Evolutionary conservation across 345 rosid species (phyloP).

Genomic region (Euphorbia pulcherrima): DNA sequence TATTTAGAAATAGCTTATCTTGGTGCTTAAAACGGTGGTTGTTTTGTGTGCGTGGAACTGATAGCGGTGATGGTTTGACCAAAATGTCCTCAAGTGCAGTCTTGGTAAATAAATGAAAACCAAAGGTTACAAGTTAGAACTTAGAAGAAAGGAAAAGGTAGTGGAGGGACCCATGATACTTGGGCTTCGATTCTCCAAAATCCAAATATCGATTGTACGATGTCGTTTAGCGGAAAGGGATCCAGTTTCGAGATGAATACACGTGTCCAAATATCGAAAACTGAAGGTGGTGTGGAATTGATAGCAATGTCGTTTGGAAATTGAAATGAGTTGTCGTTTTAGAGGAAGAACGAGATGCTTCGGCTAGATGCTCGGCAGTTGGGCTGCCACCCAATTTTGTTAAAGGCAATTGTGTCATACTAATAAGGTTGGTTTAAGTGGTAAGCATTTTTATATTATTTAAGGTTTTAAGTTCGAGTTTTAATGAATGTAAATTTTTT

Average conservation of each 20-base stretch:
- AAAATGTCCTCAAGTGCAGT: neutral
- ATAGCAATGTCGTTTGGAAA: neutral
- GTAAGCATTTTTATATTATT: no score
- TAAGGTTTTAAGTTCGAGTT: no score
- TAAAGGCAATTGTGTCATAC: no score
- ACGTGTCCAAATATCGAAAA: neutral
- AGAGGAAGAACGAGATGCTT: no score
- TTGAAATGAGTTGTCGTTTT: no score
- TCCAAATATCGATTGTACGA: neutral
- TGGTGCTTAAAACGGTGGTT: slow-evolving; percentile 10
- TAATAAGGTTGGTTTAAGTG: no score
- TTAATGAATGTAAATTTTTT: no score
- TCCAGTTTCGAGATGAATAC: neutral
- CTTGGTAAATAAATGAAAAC: neutral
- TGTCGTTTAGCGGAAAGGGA: neutral
- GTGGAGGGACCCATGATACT: neutral
- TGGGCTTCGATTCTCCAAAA: neutral
- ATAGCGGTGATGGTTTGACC: slow-evolving; percentile 4
- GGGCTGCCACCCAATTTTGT: no score
- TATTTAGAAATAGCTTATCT: no score
- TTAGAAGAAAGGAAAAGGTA: neutral
- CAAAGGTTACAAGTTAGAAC: neutral
- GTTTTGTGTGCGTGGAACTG: neutral
- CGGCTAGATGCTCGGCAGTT: no score
- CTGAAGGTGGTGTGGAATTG: neutral